Conservation (phyloP, 2,329 filamentous ascomycete species). For the Neopestalotiopsis rosae region DNA sequence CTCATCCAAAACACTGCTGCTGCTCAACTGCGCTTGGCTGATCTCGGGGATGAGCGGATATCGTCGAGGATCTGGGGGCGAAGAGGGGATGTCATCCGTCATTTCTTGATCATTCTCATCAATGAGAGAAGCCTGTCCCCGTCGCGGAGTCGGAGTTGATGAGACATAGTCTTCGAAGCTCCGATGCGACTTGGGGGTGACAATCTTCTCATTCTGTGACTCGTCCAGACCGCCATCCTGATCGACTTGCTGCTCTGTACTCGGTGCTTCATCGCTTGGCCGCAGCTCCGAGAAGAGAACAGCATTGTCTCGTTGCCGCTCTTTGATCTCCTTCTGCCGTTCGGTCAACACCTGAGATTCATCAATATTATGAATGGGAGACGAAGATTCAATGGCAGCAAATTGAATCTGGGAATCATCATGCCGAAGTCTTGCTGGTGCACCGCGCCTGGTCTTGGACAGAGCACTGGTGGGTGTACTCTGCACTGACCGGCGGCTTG, state of each 20-base stretch:
- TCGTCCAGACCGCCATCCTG: constrained; percentile 19
- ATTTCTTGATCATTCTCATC: constrained; percentile 51
- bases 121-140: constrained; percentile 53
- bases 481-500: constrained; percentile 31
- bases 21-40: constrained; percentile 50
- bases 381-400: constrained; percentile 68
- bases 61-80: constrained; percentile 59
- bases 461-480: constrained; percentile 31
- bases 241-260: constrained; percentile 16
- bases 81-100: constrained; percentile 60
- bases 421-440: constrained; percentile 68
- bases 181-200: constrained; percentile 52
- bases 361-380: constrained; percentile 48
- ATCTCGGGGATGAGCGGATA: constrained; percentile 60
- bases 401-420: constrained; percentile 86
- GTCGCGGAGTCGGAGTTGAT: constrained; percentile 65
- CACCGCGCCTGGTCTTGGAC: constrained; percentile 40
- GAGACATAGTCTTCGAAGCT: constrained; percentile 58
- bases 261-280: constrained; percentile 49
- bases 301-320: constrained; percentile 71
- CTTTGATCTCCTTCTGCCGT: constrained; percentile 77
- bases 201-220: constrained; percentile 33
- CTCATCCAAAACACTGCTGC: constrained; percentile 44
- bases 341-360: constrained; percentile 81
- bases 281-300: constrained; percentile 72